Evolutionary conservation across 2,329 filamentous ascomycete species (phyloP).

Genomic region (Verticillium zaregamsianum): DNA sequence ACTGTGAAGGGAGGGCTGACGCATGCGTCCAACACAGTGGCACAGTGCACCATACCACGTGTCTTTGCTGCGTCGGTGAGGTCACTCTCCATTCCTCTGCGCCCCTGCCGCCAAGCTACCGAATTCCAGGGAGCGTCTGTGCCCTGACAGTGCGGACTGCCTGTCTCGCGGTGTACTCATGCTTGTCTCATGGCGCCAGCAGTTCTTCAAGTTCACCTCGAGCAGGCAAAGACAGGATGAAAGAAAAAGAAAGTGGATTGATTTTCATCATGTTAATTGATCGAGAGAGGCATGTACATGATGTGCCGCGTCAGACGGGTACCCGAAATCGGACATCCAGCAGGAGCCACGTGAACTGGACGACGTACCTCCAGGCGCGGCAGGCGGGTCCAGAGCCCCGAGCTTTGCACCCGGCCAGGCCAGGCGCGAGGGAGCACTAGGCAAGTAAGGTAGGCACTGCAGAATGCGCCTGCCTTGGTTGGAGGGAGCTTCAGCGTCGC

Average conservation of each 20-base stretch:
- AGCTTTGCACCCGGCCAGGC: neutral
- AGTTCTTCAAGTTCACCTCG: too few relatives aligned
- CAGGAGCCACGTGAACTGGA: neutral
- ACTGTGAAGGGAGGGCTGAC: neutral
- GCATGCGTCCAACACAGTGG: neutral
- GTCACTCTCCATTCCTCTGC: neutral
- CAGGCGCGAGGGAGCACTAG: neutral
- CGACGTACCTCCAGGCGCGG: neutral
- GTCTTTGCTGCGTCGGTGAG: neutral
- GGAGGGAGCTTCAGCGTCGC: neutral
- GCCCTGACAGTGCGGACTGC: neutral
- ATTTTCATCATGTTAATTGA: too few relatives aligned
- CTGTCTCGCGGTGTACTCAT: neutral
- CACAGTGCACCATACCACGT: neutral
- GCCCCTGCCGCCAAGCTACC: neutral
- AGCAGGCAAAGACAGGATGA: neutral
- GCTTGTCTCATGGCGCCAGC: neutral
- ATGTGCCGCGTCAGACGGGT: too few relatives aligned
- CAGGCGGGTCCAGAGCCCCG: neutral
- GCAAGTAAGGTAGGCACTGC: neutral
- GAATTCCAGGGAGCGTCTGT: neutral
- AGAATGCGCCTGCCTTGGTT: neutral
- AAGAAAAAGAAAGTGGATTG: neutral
- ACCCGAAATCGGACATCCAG: neutral
- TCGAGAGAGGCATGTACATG: too few relatives aligned